Evolutionary conservation across 192 early-diverging fungal species (phyloP), one percentile per base, ranked within the genome.

Genomic region (Phlyctochytrium arcticum): DNA sequence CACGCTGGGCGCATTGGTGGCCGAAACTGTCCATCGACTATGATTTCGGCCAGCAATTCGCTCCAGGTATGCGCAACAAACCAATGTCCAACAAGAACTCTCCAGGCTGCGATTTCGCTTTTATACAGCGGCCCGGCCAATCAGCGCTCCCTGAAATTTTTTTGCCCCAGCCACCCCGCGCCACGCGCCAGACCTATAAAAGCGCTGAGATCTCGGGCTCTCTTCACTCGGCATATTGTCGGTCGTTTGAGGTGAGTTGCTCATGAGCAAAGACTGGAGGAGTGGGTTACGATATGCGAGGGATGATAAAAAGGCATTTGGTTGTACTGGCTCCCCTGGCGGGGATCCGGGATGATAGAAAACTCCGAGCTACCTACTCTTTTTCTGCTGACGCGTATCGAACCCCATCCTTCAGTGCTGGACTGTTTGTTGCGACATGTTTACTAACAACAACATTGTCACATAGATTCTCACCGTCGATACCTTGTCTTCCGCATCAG

Each of bases 281-380:
- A 44, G 21, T n/a, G 39, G 39, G 21, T 1, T 44, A 19, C 1
- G 21, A 0, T 2, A 19, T 44, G 21, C 17, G 50, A 53, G 29
- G 17, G 50, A 53, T 53, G 50, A 53, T 53, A 17, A 53, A 53
- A 53, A 53, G 50, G 50, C 50, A 53, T 53, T 53, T 53, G 50
- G 50, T 53, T 53, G 50, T 53, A 53, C 50, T 17, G 50, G 50
- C 19, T 27, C 30, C 50, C 50, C 19, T 17, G 19, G 50, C 19
- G 50, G 19, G 15, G 17, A 30, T 27, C 29, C 19, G 19, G 50
- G 50, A 53, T 53, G 50, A 53, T 53, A 53, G 50, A 15, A 53
- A 53, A 4, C 2, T 5, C 50, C 50, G 50, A 53, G 50, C 50
- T 53, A 53, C 50, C 50, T 53, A 53, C 17, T 53, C 26, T 53